These are phyloP conservation scores for Clitopilus hobsonii DNA, from an alignment of 768 basidiomycete species.

Conservation along the genomic window DNA sequence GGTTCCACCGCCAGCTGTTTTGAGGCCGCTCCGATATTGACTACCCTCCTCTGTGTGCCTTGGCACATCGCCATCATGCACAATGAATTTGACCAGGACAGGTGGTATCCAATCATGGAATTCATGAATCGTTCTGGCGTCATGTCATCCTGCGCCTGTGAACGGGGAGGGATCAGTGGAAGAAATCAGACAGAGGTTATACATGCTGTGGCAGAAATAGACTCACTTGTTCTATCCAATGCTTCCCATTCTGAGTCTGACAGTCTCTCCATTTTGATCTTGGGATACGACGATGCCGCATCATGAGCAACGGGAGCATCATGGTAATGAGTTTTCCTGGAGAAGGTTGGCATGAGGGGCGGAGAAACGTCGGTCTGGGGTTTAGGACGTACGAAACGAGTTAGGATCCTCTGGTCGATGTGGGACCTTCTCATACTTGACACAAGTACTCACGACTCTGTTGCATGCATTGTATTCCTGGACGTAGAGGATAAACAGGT, in stretches of 20 bases:
- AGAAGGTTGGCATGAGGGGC: neutral
- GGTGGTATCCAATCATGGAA: constrained; percentile 79
- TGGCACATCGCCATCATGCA: constrained; percentile 88
- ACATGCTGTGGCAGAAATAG: neutral
- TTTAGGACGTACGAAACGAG: constrained; percentile 55
- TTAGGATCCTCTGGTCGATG: constrained; percentile 58
- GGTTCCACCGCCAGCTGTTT: constrained; percentile 65
- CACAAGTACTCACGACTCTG: constrained; percentile 54
- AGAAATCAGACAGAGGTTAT: neutral
- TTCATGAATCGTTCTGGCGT: constrained; percentile 60
- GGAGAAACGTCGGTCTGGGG: neutral
- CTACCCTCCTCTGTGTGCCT: constrained; percentile 66
- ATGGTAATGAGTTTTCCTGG: constrained; percentile 67
- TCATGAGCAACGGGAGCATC: constrained; percentile 80
- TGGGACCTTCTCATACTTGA: constrained; percentile 48
- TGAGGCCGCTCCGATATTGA: constrained; percentile 80
- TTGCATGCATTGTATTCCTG: constrained; percentile 75
- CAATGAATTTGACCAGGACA: constrained; percentile 61
- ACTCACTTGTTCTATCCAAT: constrained; percentile 76
- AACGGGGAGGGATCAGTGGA: constrained; percentile 6
- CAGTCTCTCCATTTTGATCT: constrained; percentile 70
- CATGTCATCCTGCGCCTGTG: constrained; percentile 57
- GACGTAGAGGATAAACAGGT: neutral
- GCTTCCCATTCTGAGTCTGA: constrained; percentile 58
- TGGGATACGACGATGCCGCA: constrained; percentile 78